Evolutionary conservation across 805 yeast genomes (phyloP), one percentile per base, ranked within the genome.

Genomic region (Cyberlindnera maclurae): DNA sequence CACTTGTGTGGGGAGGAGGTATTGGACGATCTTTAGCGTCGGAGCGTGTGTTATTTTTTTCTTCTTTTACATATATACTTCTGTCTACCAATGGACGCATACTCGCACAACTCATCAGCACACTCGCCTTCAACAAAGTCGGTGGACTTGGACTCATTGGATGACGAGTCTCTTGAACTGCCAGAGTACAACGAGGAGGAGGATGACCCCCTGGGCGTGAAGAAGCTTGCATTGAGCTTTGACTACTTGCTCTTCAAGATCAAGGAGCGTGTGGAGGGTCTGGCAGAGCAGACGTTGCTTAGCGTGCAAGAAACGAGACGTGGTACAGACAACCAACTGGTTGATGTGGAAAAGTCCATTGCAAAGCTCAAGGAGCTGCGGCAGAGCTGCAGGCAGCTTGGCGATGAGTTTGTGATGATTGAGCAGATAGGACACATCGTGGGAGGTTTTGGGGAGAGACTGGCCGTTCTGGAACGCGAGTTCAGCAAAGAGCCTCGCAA

Each of bases 191-290:
- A 45, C 15, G 57, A 51, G 12, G 62, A 58, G 4, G 22, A 24
- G 15, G 59, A 4, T 73, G 89, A 82, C 57, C 86, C 87, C 1
- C 60, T 82, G 18, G 74, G 78, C 11, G 67, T 82, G 13, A 72
- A 75, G 48, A 68, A 71, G 40, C 60, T 83, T 31, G 74, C 83
- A 1, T 62, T 79, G 17, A 72, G 70, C 38, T 82, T 73, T 53
- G 90, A 83, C 49, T 79, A 80, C 48, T 57, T 83, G 29, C 54
- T 82, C 54, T 79, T 65, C 60, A 76, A 74, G 52, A 78, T 83
- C 36, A 68, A 70, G 33, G 83, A 77, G 43, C 68, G 70, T 38
- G 68, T 82, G 6, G 59, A 67, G 16, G 59, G 64, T 2, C 56
- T 79, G 17, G 66, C 76, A 7, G 69, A 71, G 43, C 50, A 70